Conservation (phyloP, 257 asterid genomes). For the Osmanthus fragrans region DNA sequence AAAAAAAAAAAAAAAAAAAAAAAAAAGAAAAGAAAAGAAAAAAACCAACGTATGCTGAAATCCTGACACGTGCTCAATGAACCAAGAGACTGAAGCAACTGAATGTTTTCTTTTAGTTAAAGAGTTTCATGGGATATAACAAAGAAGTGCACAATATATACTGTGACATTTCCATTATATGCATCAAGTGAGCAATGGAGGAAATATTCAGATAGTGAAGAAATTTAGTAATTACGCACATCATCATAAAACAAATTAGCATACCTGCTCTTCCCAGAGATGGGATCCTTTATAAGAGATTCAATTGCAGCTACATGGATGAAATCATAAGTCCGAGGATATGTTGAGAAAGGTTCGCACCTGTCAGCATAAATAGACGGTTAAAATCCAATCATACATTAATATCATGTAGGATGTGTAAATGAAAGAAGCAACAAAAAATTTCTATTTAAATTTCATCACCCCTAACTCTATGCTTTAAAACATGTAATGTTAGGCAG, state of each 20-base stretch:
- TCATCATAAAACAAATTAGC: background rate
- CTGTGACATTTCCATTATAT: background rate
- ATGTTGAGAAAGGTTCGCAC: constrained; percentile 99
- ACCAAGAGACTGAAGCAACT: background rate
- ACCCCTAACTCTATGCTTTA: background rate
- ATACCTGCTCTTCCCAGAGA: constrained; percentile 77
- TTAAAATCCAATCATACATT: background rate
- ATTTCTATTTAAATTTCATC: background rate
- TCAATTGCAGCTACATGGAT: constrained; percentile 81
- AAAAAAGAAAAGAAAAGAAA: too few species aligned
- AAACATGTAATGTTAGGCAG: background rate
- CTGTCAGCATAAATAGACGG: constrained; percentile 41
- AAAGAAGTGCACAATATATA: background rate
- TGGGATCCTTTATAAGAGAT: constrained; percentile 68
- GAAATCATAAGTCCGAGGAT: constrained; percentile 94
- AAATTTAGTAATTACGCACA: background rate
- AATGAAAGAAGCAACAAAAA: background rate
- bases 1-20: too few species aligned
- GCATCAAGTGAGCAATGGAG: background rate
- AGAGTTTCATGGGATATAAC: background rate
- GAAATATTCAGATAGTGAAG: background rate
- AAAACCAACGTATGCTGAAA: background rate
- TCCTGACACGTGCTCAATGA: background rate
- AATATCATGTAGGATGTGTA: background rate
- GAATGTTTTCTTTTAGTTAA: background rate